phyloP scores from a whole-genome alignment of 345 rosid species.

The Leavenworthia alabamica region DNA sequence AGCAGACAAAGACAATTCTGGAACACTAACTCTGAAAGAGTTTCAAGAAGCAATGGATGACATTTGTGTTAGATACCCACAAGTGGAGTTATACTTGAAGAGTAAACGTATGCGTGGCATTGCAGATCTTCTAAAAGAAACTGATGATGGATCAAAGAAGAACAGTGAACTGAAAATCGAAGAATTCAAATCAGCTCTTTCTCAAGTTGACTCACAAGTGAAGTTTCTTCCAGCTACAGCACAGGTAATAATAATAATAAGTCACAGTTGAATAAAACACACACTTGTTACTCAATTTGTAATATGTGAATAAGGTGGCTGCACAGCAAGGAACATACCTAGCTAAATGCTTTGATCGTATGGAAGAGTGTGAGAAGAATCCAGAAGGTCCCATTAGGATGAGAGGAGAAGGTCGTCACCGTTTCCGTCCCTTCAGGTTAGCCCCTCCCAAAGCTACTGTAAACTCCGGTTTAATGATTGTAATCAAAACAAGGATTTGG shows the following conservation, averaged over 20 bases:
- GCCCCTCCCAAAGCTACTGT: not conserved
- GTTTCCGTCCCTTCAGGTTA: conserved; percentile 92
- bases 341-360: conserved; percentile 89
- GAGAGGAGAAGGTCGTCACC: conserved; percentile 93
- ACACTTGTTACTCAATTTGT: too few species aligned
- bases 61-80: conserved; percentile 86
- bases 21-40: conserved; percentile 75
- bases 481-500: not conserved
- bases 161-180: conserved; percentile 65
- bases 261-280: not conserved
- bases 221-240: conserved; percentile 96
- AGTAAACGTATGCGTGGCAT: conserved; percentile 55
- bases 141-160: conserved; percentile 58
- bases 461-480: not conserved
- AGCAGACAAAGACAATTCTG: conserved; percentile 91
- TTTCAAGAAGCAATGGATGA: conserved; percentile 68
- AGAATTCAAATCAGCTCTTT: conserved; percentile 73
- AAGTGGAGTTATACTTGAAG: conserved; percentile 79
- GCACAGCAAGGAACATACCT: conserved; percentile 90
- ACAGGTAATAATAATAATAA: conserved; percentile 66
- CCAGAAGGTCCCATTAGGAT: conserved; percentile 95
- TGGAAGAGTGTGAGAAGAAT: conserved; percentile 71
- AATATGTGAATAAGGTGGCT: conserved; percentile 51
- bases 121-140: conserved; percentile 59
- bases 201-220: conserved; percentile 82